Evolutionary conservation across 2,329 filamentous ascomycete species (phyloP).

Genomic region (Chalaropsis ovoidea): DNA sequence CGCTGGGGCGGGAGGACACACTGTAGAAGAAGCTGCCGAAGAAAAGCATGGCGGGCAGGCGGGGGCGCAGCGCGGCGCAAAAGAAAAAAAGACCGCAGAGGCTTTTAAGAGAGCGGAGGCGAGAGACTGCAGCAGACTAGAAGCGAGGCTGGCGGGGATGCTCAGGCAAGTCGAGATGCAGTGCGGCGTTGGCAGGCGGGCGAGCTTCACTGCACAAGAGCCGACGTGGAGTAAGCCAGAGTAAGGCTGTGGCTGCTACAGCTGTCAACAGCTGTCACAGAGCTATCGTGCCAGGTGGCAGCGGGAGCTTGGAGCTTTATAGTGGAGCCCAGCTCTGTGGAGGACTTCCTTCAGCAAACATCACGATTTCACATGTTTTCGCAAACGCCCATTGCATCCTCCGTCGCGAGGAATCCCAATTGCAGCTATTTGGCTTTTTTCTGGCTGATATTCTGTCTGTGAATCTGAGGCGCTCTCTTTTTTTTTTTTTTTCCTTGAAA

Average conservation of each 20-base stretch:
- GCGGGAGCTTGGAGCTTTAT: conserved; percentile 4
- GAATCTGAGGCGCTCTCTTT: background rate
- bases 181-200: background rate
- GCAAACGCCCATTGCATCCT: background rate
- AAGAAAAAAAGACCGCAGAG: background rate
- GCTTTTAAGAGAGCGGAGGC: too few relatives aligned
- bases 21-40: conserved; percentile 61
- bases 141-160: background rate
- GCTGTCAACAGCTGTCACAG: background rate
- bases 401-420: background rate
- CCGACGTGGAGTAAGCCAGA: background rate
- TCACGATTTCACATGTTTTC: background rate
- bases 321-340: background rate
- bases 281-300: background rate
- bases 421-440: background rate
- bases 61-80: background rate
- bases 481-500: background rate
- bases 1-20: conserved; percentile 25
- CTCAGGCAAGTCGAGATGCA: background rate
- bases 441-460: background rate
- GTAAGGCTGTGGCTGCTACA: background rate
- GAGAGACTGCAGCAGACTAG: background rate
- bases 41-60: conserved; percentile 50
- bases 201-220: background rate
- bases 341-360: background rate